Base-by-base conservation (phyloP, 2,329 filamentous ascomycete species). In the Monilinia fructicola region DNA sequence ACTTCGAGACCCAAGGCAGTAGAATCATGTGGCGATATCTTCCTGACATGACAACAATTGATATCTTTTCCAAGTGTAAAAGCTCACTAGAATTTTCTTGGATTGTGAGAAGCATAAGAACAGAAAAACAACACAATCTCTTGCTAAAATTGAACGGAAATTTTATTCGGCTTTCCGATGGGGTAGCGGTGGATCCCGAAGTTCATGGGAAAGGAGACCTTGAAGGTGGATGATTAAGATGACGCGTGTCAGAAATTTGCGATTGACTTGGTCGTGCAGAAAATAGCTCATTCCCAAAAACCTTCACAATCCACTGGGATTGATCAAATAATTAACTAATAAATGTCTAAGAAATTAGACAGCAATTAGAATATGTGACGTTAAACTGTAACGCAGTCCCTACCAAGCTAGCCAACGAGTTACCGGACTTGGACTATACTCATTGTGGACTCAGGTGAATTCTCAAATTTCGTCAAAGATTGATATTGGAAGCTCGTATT, bases 211-310 rank as follows among this genome's bases (percentile, higher is more conserved):
- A 64, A 28, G 54, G 42, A 50, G 40, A 26, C 35, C 31, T 48
- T n/a, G n/a, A 23, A 7, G 28, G 18, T 54, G 35, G 40, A 46
- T 54, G 18, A 54, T 65, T 40, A 26, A 65, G 28, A 16, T 50
- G 53, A 65, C 53, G 42, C 53, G 31, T 50, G n/a, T 59, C 54
- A 26, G 31, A 28, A 38, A 28, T 31, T 59, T 38, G 23, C 9
- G 12, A 40, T 28, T 16, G 53, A 28, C 12, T 65, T 56, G 40
- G 26, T 14, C 59, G 28, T 26, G 44, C 54, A 59, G 38, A 50
- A 52, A 38, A 58, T 42, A 23, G 52, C 26, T 50, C 59, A 31
- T 38, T 26, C 23, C 23, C 23, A n/a, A 21, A 50, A n/a, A 40
- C 11, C 6, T 40, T 40, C 14, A 40, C 28, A 50, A 61, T 50